These are phyloP conservation scores for Dendrobium officinale DNA, from an alignment of 106 monocot genomes.

Conservation along the genomic window DNA sequence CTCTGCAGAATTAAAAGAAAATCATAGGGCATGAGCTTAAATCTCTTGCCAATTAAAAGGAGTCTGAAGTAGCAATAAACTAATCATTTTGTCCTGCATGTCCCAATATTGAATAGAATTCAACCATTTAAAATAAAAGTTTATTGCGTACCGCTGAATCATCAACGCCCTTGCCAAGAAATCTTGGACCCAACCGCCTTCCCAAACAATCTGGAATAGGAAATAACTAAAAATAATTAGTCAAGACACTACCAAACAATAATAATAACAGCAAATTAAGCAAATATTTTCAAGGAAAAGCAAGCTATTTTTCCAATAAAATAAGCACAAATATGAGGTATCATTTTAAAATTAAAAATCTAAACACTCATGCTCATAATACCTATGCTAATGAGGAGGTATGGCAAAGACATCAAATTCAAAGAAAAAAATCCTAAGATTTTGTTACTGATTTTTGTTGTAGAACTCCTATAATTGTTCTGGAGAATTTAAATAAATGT, in stretches of 20 bases:
- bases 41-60: too few relatives aligned
- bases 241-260: background rate
- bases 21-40: background rate
- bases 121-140: background rate
- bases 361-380: background rate
- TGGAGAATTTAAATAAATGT: background rate
- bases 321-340: background rate
- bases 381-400: background rate
- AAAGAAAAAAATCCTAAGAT: background rate
- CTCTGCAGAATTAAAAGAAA: slow-evolving; percentile 34
- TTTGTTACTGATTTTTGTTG: background rate
- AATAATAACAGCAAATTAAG: background rate
- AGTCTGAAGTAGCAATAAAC: background rate
- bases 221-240: background rate
- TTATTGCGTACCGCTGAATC: slow-evolving; percentile 45
- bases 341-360: background rate
- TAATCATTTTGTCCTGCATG: too few relatives aligned
- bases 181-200: slow-evolving; percentile 70
- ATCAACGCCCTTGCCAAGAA: slow-evolving; percentile 58
- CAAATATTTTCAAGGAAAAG: background rate
- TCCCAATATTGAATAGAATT: background rate
- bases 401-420: background rate
- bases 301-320: background rate
- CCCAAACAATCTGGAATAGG: slow-evolving; percentile 78
- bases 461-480: background rate